Base-by-base conservation (phyloP, 192 early-diverging fungal species). In the Backusella tuberculispora region DNA sequence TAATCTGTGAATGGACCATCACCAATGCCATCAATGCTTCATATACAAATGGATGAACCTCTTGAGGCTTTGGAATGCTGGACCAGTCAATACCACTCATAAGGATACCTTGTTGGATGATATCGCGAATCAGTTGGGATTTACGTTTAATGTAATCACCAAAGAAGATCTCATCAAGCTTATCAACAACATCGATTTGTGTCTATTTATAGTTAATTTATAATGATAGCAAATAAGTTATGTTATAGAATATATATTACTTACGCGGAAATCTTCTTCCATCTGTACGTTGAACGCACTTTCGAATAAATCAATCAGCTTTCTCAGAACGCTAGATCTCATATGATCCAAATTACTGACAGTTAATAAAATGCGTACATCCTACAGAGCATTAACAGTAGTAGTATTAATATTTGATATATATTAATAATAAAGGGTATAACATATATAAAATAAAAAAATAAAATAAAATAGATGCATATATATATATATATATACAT, bases 41-140 rank as follows among this genome's bases (percentile, higher is more conserved):
- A 40, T 92, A 92, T 41, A 94, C 91, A 83, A 96, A 96, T 6
- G 95, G 87, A 68, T 96, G 92, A 8, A 97, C 93, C 74, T 96
- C 95, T 93, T 71, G 34, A 65, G 96, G 91, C 65, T 85, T 84
- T 56, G 91, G 73, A 66, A 94, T 86, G 10, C 87, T 89, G 13
- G 84, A 84, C 96, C 96, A 99, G 74, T 96, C 95, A 46, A 97
- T 88, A 24, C 96, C 96, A 63, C 90, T 92, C 70, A 88, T 89
- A 42, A 98, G 83, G 71, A 99, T 93, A 63, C 96, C 96, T 37
- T 87, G 85, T 17, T 83, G 87, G 19, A 98, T 88, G 64, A 99
- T 88, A 29, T 86, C 82, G 65, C 83, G 87, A 4, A 98, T 85
- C 43, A 85, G 80, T 29, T 82, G 79, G 4, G 91, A 77, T 76